Evolutionary conservation across 768 basidiomycete species (phyloP), one percentile per base, ranked within the genome.

Genomic region (Tylopilus intermedius): DNA sequence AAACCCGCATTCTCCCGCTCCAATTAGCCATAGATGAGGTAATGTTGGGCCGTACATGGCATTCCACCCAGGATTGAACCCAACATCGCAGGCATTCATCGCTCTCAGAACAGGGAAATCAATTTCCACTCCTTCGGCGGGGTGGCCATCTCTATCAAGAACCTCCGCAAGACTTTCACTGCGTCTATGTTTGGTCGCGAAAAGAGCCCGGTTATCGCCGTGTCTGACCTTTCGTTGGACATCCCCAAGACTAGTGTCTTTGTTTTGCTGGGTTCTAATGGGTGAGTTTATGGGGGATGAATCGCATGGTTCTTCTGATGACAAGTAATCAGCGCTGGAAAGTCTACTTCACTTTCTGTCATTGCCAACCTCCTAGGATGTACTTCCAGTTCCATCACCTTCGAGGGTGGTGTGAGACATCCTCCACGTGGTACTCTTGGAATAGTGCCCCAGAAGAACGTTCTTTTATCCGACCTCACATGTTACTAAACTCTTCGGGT

Each of bases 401-500:
- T 76, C 52, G 79, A 79, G 59, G 81, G 81, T 33, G 81, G 81
- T 0, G 65, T 70, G 15, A 62, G 75, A 38, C 72, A 72, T 27
- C 83, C 84, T 7, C 73, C 83, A 5, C 81, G 80, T 0, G 86
- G 87, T 7, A 79, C 79, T 0, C 64, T 91, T 15, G 88, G 89
- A 2, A 83, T 91, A 52, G 87, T 88, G 0, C 86, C 88, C 1
- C 88, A 90, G 71, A 89, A 87, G 71, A 90, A 91, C 59, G 88
- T 91, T 5, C 73, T 91, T 2, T 88, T 90, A 63, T 80, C 86
- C 0, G 88, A 90, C 49, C 70, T 91, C 18, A 78, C 83, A 1
- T 90, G 87, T 63, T 72, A 81, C 45, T 85, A 91, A 68, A 88
- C 86, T 2, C 71, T 90, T 14, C 73, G 76, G 1, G 77, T 90